Evolutionary conservation across 768 basidiomycete species (phyloP).

Genomic region (Kockovaella imperatae): DNA sequence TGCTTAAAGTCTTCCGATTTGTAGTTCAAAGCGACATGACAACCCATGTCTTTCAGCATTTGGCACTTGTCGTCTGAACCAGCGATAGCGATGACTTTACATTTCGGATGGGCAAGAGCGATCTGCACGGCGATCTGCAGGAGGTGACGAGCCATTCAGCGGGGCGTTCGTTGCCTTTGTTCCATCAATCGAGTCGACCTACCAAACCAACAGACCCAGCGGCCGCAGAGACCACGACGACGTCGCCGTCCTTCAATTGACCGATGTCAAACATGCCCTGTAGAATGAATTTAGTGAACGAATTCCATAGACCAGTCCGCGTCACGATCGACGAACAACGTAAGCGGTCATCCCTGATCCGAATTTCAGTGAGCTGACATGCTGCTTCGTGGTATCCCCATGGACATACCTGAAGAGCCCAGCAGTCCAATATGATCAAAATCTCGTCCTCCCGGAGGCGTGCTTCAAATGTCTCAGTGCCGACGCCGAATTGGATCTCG

Average conservation of each 20-base stretch:
- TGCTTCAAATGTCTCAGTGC: slow-evolving; percentile 9
- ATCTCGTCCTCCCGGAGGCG: slow-evolving; percentile 54
- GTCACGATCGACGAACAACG: slow-evolving; percentile 58
- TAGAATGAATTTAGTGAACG: background rate
- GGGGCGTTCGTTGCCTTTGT: no score
- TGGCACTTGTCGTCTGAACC: slow-evolving; percentile 74
- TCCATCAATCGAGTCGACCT: slow-evolving; percentile 6
- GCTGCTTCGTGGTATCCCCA: background rate
- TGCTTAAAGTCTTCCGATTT: slow-evolving; percentile 64
- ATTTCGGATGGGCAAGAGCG: slow-evolving; percentile 40
- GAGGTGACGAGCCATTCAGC: no score
- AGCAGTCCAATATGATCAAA: slow-evolving; percentile 77
- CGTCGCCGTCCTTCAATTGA: slow-evolving; percentile 72
- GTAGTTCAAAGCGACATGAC: slow-evolving; percentile 78
- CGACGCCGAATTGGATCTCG: background rate
- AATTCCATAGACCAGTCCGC: slow-evolving; percentile 1
- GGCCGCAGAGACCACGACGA: slow-evolving; percentile 77
- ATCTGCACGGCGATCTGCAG: slow-evolving; percentile 40
- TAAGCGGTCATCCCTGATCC: slow-evolving; percentile 73
- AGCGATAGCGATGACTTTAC: slow-evolving; percentile 77
- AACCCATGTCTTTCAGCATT: slow-evolving; percentile 77
- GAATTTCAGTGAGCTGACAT: background rate
- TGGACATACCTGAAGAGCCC: slow-evolving; percentile 60
- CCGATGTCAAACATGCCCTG: slow-evolving; percentile 78
- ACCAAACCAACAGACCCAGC: slow-evolving; percentile 65